These are phyloP conservation scores for Populus alba DNA, from an alignment of 345 rosid species.

Conservation along the genomic window DNA sequence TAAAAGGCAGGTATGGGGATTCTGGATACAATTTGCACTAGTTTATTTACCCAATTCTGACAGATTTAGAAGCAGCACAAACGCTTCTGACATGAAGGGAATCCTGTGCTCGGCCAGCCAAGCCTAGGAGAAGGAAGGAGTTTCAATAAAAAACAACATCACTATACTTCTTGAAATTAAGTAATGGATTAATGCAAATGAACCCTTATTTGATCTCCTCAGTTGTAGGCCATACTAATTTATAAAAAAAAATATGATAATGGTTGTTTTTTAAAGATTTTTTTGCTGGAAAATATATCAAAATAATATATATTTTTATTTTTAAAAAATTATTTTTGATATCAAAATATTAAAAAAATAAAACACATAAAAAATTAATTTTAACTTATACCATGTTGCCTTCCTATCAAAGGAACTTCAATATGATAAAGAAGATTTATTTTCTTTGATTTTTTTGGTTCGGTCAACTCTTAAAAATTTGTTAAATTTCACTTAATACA, in stretches of 20 bases:
- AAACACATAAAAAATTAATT: no score
- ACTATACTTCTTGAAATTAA: no score
- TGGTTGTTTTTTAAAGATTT: no score
- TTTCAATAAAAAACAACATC: background rate
- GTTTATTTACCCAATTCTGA: background rate
- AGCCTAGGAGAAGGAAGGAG: background rate
- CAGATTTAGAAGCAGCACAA: background rate
- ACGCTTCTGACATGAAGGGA: background rate
- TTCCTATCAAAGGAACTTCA: no score
- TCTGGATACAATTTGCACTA: background rate
- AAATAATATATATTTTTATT: no score
- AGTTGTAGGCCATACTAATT: no score
- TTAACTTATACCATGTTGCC: no score
- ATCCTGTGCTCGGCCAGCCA: background rate
- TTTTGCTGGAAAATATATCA: accelerated
- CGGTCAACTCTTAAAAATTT: no score
- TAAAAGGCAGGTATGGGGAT: background rate
- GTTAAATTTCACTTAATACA: no score
- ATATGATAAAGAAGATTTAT: no score
- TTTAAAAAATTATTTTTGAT: accelerated
- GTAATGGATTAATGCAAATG: background rate
- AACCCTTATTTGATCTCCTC: background rate
- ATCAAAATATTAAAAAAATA: no score
- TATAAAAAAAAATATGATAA: accelerated
- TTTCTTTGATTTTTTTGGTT: no score